Evolutionary conservation across 2,329 filamentous ascomycete species (phyloP).

Genomic region (Microsporum ferrugineum): DNA sequence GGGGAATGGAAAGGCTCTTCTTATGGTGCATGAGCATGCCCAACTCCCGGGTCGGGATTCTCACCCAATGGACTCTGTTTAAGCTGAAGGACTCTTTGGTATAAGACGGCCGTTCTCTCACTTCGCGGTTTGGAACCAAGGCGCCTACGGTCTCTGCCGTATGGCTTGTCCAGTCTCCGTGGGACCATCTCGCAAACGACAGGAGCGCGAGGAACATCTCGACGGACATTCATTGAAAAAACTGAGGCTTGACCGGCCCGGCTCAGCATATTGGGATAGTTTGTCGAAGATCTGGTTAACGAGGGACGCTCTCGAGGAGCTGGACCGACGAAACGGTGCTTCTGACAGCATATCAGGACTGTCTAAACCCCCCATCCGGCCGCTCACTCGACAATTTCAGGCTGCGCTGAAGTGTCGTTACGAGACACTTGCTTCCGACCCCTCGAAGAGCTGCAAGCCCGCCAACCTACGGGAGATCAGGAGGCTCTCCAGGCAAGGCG

Average conservation of each 20-base stretch:
- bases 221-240: neutral
- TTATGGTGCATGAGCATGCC: too few species aligned
- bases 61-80: too few species aligned
- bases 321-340: constrained; percentile 16
- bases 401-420: constrained; percentile 7
- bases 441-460: neutral
- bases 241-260: neutral
- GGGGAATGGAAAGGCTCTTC: too few species aligned
- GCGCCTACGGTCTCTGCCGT: neutral
- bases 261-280: constrained; percentile 17
- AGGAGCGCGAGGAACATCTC: neutral
- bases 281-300: constrained; percentile 16
- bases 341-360: neutral
- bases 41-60: too few species aligned
- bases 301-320: constrained; percentile 8
- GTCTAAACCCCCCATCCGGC: neutral
- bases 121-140: neutral
- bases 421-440: constrained; percentile 3
- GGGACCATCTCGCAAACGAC: neutral
- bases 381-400: constrained; percentile 8
- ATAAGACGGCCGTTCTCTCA: too few species aligned
- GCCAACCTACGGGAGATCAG: neutral
- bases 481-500: constrained; percentile 9
- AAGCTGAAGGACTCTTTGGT: too few species aligned
- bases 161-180: neutral